Evolutionary conservation across 345 rosid species (phyloP).

Genomic region (Eucalyptus curtisii): DNA sequence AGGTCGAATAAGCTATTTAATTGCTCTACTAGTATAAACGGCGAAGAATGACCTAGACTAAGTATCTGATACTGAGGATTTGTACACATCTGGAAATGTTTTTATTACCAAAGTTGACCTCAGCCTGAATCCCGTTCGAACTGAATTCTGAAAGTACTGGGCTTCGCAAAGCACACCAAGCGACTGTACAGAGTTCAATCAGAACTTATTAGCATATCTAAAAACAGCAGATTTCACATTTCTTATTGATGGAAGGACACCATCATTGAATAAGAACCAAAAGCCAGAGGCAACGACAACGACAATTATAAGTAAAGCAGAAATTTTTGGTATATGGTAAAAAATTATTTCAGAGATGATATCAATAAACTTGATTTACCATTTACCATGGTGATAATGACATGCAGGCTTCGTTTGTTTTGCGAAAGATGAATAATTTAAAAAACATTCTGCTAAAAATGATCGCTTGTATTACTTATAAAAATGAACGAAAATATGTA

Average conservation of each 20-base stretch:
- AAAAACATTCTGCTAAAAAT: neutral
- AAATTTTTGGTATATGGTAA: neutral
- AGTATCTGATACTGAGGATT: neutral
- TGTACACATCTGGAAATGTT: neutral
- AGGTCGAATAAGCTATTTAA: neutral
- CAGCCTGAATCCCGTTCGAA: conserved; percentile 84
- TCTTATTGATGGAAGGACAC: neutral
- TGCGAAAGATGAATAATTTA: neutral
- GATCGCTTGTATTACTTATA: neutral
- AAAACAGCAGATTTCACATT: neutral
- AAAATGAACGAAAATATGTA: neutral
- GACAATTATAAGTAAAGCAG: neutral
- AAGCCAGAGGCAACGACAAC: neutral
- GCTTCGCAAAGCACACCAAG: conserved; percentile 68
- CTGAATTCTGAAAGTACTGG: conserved; percentile 70
- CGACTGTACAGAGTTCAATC: conserved; percentile 29
- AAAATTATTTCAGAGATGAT: neutral
- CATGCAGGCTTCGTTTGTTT: neutral
- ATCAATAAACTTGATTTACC: neutral
- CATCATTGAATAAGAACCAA: neutral
- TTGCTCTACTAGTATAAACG: neutral
- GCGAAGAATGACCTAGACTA: neutral
- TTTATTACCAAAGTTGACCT: conserved; percentile 85
- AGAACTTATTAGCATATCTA: neutral
- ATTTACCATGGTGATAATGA: neutral